Evolutionary conservation across 2,329 filamentous ascomycete species (phyloP), one percentile per base, ranked within the genome.

Genomic region (Bipolaris oryzae): DNA sequence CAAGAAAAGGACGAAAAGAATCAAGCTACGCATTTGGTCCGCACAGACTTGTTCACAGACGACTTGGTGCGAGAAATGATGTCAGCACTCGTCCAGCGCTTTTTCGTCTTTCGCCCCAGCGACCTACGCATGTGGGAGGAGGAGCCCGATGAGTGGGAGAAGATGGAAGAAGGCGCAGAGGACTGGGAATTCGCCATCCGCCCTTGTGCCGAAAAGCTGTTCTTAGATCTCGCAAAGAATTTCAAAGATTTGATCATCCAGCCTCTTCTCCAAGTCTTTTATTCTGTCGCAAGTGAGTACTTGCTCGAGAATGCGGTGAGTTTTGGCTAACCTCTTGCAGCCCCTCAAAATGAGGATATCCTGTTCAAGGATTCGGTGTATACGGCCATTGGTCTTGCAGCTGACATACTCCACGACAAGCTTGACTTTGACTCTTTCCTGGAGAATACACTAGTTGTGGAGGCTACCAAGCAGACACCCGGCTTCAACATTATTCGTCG

Each of bases 131-230:
- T 92, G 55, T 99, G 95, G 95, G 89, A 96, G 72, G 89, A 96
- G 70, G 92, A 96, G 55, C 92, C 94, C 0, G 92, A 99, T 74
- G 92, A 96, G 51, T 99, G 95, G 93, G 94, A 97, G 75, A 88
- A 90, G 62, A 87, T 89, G 68, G 92, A 97, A 79, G 92, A 96
- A 69, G 90, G 89, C 58, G 88, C 90, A 34, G 90, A 92, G 65
- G 75, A 76, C 57, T 98, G 90, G 84, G 92, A 98, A 70, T 97
- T 93, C 80, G 91, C 94, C 56, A 89, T 98, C 50, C 87, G 94
- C 31, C 91, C 93, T 2, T 98, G 94, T 72, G 89, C 95, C 0
- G 95, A 99, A 76, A 96, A 93, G 76, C 82, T 99, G 13, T 96
- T 98, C 76, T 83, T 97, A 64, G 93, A 97, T 68, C 85, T 99